Percentiles rank a stretch among this genome's conserved stretches.
Evolutionary conservation across 2,329 filamentous ascomycete genomes (phyloP).

Genomic region (Cladosporium sp.): DNA sequence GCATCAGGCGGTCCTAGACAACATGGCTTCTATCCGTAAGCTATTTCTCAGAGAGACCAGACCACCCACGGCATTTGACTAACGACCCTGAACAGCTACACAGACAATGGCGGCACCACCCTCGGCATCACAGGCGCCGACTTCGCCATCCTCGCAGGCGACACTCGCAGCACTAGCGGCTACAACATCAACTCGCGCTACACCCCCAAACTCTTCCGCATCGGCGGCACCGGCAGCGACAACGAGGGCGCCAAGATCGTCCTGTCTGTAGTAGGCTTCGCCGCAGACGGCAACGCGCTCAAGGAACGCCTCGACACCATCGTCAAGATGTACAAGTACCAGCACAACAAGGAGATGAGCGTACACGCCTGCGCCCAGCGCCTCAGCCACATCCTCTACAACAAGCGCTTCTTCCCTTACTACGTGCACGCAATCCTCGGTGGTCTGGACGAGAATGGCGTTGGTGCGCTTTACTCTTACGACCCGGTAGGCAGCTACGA

Average conservation of each 20-base stretch:
- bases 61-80: neutral
- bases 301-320: constrained; percentile 90
- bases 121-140: constrained; percentile 89
- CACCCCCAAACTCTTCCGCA: constrained; percentile 93
- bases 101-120: constrained; percentile 95
- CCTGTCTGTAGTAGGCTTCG: constrained; percentile 91
- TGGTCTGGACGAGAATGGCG: constrained; percentile 89
- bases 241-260: constrained; percentile 83
- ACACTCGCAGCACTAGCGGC: constrained; percentile 90
- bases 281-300: constrained; percentile 87
- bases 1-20: constrained; percentile 52
- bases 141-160: constrained; percentile 95
- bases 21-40: constrained; percentile 92
- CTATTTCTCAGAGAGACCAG: neutral
- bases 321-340: constrained; percentile 98
- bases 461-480: constrained; percentile 92
- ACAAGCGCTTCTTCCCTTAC: constrained; percentile 98
- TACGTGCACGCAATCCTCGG: constrained; percentile 94
- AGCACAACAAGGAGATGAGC: constrained; percentile 93
- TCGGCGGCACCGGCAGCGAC: constrained; percentile 82
- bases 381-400: constrained; percentile 90
- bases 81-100: constrained; percentile 60
- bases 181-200: constrained; percentile 99
- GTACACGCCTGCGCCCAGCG: constrained; percentile 93
- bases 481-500: constrained; percentile 98